Conservation (phyloP, 1,139 yeast genomes). For the Suhomyces coccinellae region DNA sequence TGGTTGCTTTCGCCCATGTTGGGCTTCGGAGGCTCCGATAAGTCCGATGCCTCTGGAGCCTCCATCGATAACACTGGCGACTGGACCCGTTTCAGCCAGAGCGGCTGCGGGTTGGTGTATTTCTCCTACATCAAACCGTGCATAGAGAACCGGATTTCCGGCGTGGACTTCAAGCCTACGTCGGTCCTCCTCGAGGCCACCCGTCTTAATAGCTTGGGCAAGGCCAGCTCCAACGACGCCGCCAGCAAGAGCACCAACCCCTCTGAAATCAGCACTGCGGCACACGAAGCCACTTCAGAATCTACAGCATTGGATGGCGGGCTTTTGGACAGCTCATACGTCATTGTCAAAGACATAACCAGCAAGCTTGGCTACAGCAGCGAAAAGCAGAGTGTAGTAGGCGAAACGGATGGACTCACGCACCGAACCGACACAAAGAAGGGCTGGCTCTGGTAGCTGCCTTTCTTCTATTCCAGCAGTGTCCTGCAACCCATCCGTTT, state of each 20-base stretch:
- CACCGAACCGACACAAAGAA: conserved; percentile 14
- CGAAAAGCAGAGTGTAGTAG: conserved; percentile 1
- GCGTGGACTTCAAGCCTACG: conserved; percentile 4
- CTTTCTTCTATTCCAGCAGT: no score
- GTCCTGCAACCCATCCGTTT: no score
- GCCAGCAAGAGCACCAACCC: not conserved
- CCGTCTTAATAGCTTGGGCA: conserved; percentile 1
- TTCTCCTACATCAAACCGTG: conserved; percentile 34
- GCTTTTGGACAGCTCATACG: conserved; percentile 18
- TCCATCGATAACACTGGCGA: conserved; percentile 17
- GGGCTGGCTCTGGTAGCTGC: conserved; percentile 36
- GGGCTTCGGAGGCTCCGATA: conserved; percentile 2
- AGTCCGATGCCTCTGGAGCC: not conserved
- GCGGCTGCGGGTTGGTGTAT: conserved; percentile 43
- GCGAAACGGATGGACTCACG: conserved; percentile 16
- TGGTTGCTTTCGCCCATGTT: conserved; percentile 58
- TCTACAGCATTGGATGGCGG: conserved; percentile 1
- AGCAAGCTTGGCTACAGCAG: conserved; percentile 10
- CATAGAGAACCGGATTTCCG: conserved; percentile 24
- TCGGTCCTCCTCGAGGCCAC: conserved; percentile 3
- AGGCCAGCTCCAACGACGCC: not conserved
- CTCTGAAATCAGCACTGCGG: not conserved
- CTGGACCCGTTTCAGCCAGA: conserved; percentile 21
- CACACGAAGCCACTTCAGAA: not conserved
- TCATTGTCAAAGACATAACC: conserved; percentile 18